Evolutionary conservation across 73 alveolate genomes (phyloP).

Genomic region (Paramecium pentaurelia): DNA sequence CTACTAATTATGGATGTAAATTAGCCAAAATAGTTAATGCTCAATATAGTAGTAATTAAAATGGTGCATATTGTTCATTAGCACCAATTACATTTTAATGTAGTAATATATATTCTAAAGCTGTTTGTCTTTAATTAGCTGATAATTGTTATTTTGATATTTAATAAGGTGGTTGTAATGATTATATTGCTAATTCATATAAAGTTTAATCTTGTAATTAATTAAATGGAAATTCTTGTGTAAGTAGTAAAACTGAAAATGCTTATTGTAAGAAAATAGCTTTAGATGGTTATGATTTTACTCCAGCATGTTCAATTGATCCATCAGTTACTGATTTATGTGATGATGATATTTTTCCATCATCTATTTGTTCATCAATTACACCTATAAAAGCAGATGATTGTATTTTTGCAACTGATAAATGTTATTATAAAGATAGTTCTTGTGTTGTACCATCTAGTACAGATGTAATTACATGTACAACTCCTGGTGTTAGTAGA

Average conservation of each 20-base stretch:
- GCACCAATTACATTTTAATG: not conserved
- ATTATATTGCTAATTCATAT: not conserved
- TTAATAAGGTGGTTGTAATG: not conserved
- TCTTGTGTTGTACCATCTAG: not conserved
- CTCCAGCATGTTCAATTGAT: not conserved
- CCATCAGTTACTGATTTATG: not conserved
- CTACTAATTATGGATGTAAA: not conserved
- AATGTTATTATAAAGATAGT: not conserved
- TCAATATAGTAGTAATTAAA: not conserved
- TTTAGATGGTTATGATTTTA: not conserved
- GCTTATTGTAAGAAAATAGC: not conserved
- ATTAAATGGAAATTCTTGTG: not conserved
- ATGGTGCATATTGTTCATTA: not conserved
- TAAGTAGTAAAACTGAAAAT: not conserved
- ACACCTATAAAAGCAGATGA: not conserved
- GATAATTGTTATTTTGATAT: constrained; percentile 6
- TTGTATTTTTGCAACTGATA: not conserved
- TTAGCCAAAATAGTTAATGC: not conserved
- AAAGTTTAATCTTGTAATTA: not conserved
- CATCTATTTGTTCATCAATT: not conserved
- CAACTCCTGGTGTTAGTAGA: not conserved
- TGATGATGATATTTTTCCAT: not conserved
- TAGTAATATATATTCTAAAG: not conserved
- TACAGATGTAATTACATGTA: not conserved
- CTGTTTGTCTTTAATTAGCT: not conserved